These are phyloP conservation scores for Synchytrium microbalum DNA, from an alignment of 371 early-diverging fungal genomes.

Conservation along the genomic window DNA sequence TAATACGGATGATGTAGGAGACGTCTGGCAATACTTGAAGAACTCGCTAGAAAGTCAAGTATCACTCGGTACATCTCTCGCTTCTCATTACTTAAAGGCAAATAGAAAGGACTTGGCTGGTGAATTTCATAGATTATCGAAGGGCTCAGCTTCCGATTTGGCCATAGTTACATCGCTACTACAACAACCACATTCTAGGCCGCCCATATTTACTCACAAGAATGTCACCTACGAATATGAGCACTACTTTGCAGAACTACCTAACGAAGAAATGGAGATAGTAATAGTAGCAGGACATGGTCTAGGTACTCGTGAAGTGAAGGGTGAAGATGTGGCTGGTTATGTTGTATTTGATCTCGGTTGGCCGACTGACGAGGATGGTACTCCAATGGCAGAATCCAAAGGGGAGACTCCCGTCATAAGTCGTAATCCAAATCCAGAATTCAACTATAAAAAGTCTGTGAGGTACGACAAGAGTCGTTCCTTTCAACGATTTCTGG, in stretches of 20 bases:
- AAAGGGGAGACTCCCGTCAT: conserved; percentile 60
- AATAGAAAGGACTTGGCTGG: conserved; percentile 34
- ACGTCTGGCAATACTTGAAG: conserved; percentile 13
- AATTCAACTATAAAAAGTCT: conserved; percentile 46
- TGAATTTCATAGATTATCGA: conserved; percentile 49
- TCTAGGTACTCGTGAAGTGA: background rate
- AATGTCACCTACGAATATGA: conserved; percentile 51
- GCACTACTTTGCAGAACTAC: conserved; percentile 47
- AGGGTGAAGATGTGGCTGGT: conserved; percentile 46
- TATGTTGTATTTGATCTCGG: conserved; percentile 64
- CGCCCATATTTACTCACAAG: conserved; percentile 49
- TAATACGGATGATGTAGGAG: conserved; percentile 5
- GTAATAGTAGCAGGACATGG: conserved; percentile 27
- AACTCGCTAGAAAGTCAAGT: conserved; percentile 47
- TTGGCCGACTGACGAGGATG: conserved; percentile 60
- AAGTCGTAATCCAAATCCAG: conserved; percentile 42
- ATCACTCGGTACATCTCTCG: conserved; percentile 51
- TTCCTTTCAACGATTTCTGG: conserved; percentile 54
- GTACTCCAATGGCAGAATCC: conserved; percentile 39
- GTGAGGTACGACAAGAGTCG: conserved; percentile 58
- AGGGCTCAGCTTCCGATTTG: conserved; percentile 50
- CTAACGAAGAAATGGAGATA: conserved; percentile 59
- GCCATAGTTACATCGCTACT: conserved; percentile 43
- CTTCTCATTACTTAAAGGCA: conserved; percentile 38
- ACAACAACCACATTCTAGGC: conserved; percentile 11